Evolutionary conservation across 805 yeast genomes (phyloP), one percentile per base, ranked within the genome.

Genomic region (Yamadazyma paraphyllophila): DNA sequence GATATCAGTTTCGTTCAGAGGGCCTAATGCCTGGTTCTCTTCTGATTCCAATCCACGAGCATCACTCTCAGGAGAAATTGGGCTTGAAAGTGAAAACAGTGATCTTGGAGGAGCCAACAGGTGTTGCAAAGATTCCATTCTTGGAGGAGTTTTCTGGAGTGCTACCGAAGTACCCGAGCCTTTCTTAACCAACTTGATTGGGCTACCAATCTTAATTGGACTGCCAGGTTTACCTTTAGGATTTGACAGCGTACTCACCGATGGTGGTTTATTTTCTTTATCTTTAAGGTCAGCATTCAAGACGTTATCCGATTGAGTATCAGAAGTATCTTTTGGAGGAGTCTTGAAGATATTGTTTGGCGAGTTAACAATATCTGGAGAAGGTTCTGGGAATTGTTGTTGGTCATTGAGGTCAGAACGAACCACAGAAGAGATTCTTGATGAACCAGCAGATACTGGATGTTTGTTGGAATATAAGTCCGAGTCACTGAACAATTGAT

Each of bases 121-220:
- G 62, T 6, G 65, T 63, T 1, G 62, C 45, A 1, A 60, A 56
- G 15, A 65, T 65, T 31, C 35, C 42, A 29, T 30, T 29, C 24
- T 39, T 8, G 61, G 33, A 25, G 38, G 33, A 13, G 40, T 7
- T 8, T 15, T 10, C 25, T 40, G 43, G 13, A 36, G 16, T 10
- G 34, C 36, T 4, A 36, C 40, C 7, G 45, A 42, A 7, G 36
- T 25, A 15, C 29, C 40, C 2, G 40, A 29, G 16, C 29, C 29
- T 20, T 36, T 57, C 46, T 60, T 66, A 10, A 65, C 59, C 25
- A 69, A 46, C 46, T 59, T 62, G 26, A 69, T 55, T 1, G 76
- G 76, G 4, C 72, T 65, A n/a, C 66, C 62, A 30, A 69, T 66
- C 49, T 70, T 70, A 29, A 70, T 69, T 2, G 72, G 69, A 25